phyloP scores from a whole-genome alignment of 768 basidiomycete species.

The Dacryopinax primogenitus region DNA sequence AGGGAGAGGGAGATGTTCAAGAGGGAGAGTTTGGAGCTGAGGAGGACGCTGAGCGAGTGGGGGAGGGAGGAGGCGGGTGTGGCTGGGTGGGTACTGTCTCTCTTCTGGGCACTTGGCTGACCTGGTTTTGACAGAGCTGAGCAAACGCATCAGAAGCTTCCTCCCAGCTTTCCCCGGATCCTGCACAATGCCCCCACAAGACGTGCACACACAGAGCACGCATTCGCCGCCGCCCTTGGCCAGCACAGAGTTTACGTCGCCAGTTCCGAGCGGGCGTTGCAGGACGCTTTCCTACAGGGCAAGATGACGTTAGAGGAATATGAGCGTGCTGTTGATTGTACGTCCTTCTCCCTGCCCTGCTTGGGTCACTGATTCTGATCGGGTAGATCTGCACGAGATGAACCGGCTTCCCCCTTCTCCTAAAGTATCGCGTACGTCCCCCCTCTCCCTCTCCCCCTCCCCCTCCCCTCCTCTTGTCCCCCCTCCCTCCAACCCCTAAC shows the following conservation, averaged over 20 bases:
- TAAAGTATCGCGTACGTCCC: not conserved
- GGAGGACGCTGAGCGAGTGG: not conserved
- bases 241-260: not conserved
- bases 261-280: not conserved
- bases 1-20: not conserved
- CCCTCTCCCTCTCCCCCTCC: not conserved
- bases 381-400: not conserved
- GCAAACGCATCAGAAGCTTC: not conserved
- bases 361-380: not conserved
- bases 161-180: not conserved
- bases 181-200: not conserved
- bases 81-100: not conserved
- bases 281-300: not conserved
- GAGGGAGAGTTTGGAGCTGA: slow-evolving; percentile 4
- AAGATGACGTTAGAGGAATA: not conserved
- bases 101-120: not conserved
- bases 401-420: not conserved
- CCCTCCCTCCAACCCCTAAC: too few relatives aligned
- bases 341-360: not conserved
- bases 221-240: not conserved
- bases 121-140: not conserved
- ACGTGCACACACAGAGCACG: not conserved
- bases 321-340: not conserved
- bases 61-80: not conserved
- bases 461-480: too few relatives aligned